Base-by-base conservation (phyloP, 352 stramenopile genomes). In the Phytophthora chlamydospora region DNA sequence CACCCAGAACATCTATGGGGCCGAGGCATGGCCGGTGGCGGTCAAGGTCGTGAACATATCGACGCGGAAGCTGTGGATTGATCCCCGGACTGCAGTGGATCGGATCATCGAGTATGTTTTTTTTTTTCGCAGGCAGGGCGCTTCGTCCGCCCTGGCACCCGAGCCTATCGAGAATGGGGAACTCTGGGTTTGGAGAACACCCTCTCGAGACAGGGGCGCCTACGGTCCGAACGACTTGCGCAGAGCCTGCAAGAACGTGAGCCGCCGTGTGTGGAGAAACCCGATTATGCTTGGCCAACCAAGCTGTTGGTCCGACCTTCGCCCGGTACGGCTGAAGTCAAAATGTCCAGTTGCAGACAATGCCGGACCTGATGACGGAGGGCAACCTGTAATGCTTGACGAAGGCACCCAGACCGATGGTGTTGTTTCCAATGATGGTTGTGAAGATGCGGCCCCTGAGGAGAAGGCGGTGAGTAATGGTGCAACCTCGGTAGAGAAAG, bases 111-210 rank as follows among this genome's bases (percentile, higher is more conserved):
- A 16, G 27, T 48, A 31, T 31, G 27, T 4, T 31, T 31, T 21
- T 6, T 48, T 8, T 4, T n/a, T n/a, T n/a, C 41, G 3, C 27
- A 9, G 12, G 5, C 17, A 6, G 41, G 41, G 9, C 7, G 35
- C n/a, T 41, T 41, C 39, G 33, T 35, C 2, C 35, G 35, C 5
- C 11, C 35, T 16, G 35, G 35, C 5, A 41, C 12, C 6, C 35
- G 35, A 13, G n/a, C 14, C 2, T 50, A 50, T n/a, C 24, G n/a
- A 24, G 43, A 50, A 16, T 50, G 43, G 43, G 12, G 36, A n/a
- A 13, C 35, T 13, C 10, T 50, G 4, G 27, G 39, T 6, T 50
- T 38, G 4, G 43, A 50, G 13, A 50, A 38, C 12, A 38, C 24
- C 2, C 6, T 24, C 6, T 50, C 43, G n/a, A 35, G 43, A 13